Conservation (phyloP, 768 basidiomycete genomes). For the Hirschioporus abietinus region DNA sequence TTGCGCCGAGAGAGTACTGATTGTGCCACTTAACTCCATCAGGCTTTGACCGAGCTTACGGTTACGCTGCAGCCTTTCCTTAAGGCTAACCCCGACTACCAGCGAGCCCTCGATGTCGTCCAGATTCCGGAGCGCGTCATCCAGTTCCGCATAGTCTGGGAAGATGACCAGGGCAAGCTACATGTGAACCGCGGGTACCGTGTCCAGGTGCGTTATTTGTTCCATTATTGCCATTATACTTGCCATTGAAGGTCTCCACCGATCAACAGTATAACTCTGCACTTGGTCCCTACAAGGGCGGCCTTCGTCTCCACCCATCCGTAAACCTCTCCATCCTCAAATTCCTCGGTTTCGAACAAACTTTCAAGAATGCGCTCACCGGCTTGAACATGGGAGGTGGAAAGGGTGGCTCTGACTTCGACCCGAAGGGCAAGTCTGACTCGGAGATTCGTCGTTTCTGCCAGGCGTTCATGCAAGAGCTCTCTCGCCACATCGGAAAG, state of each 20-base stretch:
- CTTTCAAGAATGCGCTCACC: slow-evolving; percentile 76
- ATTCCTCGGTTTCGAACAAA: slow-evolving; percentile 80
- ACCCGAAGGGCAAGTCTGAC: slow-evolving; percentile 78
- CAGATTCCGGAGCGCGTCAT: slow-evolving; percentile 51
- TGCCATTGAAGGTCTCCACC: not conserved
- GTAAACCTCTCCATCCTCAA: slow-evolving; percentile 82
- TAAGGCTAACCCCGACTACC: slow-evolving; percentile 59
- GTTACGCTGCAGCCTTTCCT: slow-evolving; percentile 61
- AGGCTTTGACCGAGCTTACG: slow-evolving; percentile 65
- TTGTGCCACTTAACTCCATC: slow-evolving; percentile 7
- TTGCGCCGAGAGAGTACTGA: slow-evolving; percentile 3
- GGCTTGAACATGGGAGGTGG: slow-evolving; percentile 75
- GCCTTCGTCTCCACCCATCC: slow-evolving; percentile 71
- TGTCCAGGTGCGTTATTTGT: slow-evolving; percentile 48
- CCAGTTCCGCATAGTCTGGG: slow-evolving; percentile 76
- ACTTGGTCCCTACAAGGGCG: slow-evolving; percentile 75
- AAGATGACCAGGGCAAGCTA: slow-evolving; percentile 58
- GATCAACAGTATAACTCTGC: slow-evolving; percentile 62
- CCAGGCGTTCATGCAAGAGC: slow-evolving; percentile 67
- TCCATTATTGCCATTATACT: not conserved
- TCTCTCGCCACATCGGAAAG: slow-evolving; percentile 64
- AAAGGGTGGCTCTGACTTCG: slow-evolving; percentile 77
- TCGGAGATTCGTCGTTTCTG: slow-evolving; percentile 70
- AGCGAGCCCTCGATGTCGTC: slow-evolving; percentile 60
- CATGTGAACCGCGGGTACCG: slow-evolving; percentile 73